These are phyloP conservation scores for Thinopyrum elongatum DNA, from an alignment of 176 grass and related monocot genomes.

Conservation along the genomic window DNA sequence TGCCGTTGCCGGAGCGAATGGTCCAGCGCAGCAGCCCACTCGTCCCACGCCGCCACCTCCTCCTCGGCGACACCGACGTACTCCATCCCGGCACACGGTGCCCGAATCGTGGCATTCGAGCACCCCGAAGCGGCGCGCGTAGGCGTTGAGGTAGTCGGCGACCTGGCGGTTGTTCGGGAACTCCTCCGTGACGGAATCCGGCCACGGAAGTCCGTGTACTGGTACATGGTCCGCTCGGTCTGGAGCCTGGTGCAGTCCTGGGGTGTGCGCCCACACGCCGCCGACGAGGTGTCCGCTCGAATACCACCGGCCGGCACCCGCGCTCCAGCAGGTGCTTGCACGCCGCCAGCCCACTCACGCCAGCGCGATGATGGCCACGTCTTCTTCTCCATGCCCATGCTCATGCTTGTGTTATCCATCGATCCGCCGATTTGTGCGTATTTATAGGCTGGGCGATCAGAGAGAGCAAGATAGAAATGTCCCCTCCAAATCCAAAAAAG, in stretches of 20 bases:
- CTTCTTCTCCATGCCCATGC: constrained; percentile 9
- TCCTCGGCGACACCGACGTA: background rate
- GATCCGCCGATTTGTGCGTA: too few species aligned
- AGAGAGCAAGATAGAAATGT: too few species aligned
- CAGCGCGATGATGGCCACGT: constrained; percentile 47
- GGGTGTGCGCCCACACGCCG: constrained; percentile 51
- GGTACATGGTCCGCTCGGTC: constrained; percentile 29
- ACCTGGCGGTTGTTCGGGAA: constrained; percentile 46
- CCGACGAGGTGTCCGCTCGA: constrained; percentile 42
- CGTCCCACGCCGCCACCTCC: background rate
- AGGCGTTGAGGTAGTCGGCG: constrained; percentile 57
- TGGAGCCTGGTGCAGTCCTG: constrained; percentile 46
- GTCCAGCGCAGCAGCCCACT: background rate
- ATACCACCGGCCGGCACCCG: constrained; percentile 50
- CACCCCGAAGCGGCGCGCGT: constrained; percentile 67
- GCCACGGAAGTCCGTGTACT: constrained; percentile 72
- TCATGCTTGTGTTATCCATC: too few species aligned
- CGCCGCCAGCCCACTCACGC: constrained; percentile 54
- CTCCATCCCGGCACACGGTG: background rate
- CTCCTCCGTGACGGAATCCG: constrained; percentile 12
- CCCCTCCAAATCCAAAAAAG: too few species aligned
- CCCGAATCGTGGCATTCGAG: constrained; percentile 45
- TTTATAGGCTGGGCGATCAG: too few species aligned
- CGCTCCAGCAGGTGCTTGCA: constrained; percentile 58
- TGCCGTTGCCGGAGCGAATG: background rate